phyloP scores from a whole-genome alignment of 495 filamentous ascomycete genomes.

The Thozetella sp. region DNA sequence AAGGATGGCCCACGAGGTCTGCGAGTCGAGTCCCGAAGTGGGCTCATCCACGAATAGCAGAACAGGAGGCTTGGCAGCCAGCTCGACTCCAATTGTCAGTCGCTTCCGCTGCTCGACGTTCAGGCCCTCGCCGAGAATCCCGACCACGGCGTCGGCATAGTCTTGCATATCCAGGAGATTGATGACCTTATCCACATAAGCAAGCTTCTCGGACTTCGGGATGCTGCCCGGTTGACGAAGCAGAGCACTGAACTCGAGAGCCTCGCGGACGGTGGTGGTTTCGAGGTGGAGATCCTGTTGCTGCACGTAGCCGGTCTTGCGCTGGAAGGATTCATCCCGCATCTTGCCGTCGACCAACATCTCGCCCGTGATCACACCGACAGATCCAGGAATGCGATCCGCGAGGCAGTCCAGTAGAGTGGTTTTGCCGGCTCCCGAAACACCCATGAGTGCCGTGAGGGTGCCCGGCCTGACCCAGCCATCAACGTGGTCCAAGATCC shows the following conservation, averaged over 20 bases:
- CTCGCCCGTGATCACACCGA: conserved; percentile 82
- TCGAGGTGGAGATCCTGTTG: conserved; percentile 92
- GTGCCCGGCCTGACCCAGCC: conserved; percentile 94
- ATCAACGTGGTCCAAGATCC: conserved; percentile 80
- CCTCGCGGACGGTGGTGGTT: conserved; percentile 85
- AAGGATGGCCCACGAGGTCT: conserved; percentile 85
- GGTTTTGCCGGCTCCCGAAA: conserved; percentile 74
- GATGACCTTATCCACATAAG: conserved; percentile 89
- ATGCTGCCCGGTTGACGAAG: conserved; percentile 78
- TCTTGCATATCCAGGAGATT: conserved; percentile 86
- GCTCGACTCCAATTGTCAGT: conserved; percentile 87
- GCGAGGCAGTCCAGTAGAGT: conserved; percentile 75
- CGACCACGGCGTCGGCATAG: conserved; percentile 85
- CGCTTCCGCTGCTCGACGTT: conserved; percentile 93
- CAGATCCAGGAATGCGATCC: conserved; percentile 77
- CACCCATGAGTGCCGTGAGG: conserved; percentile 85
- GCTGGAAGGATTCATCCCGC: conserved; percentile 81
- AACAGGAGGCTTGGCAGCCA: conserved; percentile 85
- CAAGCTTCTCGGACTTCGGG: conserved; percentile 73
- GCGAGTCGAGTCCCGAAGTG: conserved; percentile 84
- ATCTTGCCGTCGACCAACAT: conserved; percentile 81
- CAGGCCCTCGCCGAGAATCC: conserved; percentile 84
- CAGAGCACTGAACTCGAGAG: conserved; percentile 79
- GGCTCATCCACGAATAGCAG: conserved; percentile 91
- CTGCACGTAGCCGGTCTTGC: conserved; percentile 93